phyloP scores from a whole-genome alignment of 345 rosid genomes.

The Alliaria petiolata region DNA sequence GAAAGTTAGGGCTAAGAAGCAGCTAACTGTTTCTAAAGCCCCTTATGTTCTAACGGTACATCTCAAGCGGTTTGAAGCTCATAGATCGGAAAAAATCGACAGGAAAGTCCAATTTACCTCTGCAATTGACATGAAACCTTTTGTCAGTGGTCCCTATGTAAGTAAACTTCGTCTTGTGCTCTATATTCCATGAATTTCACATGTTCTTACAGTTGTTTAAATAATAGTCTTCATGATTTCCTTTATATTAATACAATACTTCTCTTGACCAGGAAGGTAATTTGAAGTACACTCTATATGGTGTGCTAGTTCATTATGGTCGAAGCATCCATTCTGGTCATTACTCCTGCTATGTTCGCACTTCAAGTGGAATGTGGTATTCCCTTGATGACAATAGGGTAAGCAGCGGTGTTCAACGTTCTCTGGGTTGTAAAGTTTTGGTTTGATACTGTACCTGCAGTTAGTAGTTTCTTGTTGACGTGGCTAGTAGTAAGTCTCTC shows the following conservation, averaged over 20 bases:
- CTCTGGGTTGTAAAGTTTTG: no score
- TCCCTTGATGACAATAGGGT: slow-evolving; percentile 93
- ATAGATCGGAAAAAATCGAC: slow-evolving; percentile 72
- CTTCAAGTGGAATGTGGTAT: slow-evolving; percentile 91
- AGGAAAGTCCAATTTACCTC: slow-evolving; percentile 62
- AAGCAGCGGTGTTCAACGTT: no score
- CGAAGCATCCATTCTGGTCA: slow-evolving; percentile 89
- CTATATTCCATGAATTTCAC: background rate
- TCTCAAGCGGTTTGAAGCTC: slow-evolving; percentile 84
- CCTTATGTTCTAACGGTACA: slow-evolving; percentile 84
- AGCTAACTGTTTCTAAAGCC: slow-evolving; percentile 80
- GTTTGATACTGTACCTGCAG: slow-evolving; percentile 10
- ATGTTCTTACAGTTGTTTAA: background rate
- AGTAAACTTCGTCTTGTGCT: slow-evolving; percentile 37
- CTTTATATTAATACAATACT: background rate
- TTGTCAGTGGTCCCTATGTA: slow-evolving; percentile 71
- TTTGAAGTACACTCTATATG: slow-evolving; percentile 84
- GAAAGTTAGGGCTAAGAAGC: slow-evolving; percentile 80
- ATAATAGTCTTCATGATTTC: background rate
- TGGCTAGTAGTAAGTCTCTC: slow-evolving; percentile 12
- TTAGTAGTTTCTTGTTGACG: background rate
- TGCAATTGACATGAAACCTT: slow-evolving; percentile 77
- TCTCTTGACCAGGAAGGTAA: slow-evolving; percentile 68
- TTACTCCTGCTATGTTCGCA: slow-evolving; percentile 85
- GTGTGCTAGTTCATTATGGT: slow-evolving; percentile 91